These are phyloP conservation scores for Plenodomus lindquistii DNA, from an alignment of 2,329 filamentous ascomycete genomes.

Conservation along the genomic window DNA sequence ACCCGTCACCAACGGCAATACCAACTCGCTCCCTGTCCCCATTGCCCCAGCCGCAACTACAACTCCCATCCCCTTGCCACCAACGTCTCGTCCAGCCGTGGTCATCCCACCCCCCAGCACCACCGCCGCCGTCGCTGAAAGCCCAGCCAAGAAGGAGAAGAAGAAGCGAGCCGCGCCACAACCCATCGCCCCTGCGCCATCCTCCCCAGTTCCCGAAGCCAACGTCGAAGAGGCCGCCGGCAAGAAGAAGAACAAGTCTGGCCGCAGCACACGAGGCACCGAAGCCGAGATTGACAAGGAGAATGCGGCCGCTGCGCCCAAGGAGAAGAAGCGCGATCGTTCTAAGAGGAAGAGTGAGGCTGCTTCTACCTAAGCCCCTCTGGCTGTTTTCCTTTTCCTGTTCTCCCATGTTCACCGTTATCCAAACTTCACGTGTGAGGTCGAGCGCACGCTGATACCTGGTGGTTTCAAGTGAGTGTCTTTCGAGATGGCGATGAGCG, in stretches of 20 bases:
- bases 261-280: conserved; percentile 37
- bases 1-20: conserved; percentile 27
- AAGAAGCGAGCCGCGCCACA: conserved; percentile 37
- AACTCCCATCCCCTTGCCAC: conserved; percentile 36
- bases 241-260: conserved; percentile 40
- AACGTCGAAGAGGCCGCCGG: conserved; percentile 37
- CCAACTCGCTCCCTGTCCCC: conserved; percentile 9
- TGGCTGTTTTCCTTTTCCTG: neutral
- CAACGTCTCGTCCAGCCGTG: conserved; percentile 15
- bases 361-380: conserved; percentile 19
- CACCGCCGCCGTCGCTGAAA: conserved; percentile 14
- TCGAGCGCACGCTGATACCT: neutral
- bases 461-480: conserved; percentile 1
- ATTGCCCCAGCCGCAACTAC: conserved; percentile 21
- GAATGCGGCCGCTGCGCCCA: conserved; percentile 14
- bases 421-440: neutral
- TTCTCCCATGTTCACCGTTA: neutral
- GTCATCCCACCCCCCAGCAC: conserved; percentile 19
- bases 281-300: conserved; percentile 37
- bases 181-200: conserved; percentile 32
- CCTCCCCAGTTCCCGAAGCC: conserved; percentile 19
- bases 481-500: conserved; percentile 2
- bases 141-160: conserved; percentile 37
- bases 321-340: conserved; percentile 40
- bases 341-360: conserved; percentile 42